Evolutionary conservation across 495 filamentous ascomycete genomes (phyloP).

Genomic region (Apiosordaria backusii): DNA sequence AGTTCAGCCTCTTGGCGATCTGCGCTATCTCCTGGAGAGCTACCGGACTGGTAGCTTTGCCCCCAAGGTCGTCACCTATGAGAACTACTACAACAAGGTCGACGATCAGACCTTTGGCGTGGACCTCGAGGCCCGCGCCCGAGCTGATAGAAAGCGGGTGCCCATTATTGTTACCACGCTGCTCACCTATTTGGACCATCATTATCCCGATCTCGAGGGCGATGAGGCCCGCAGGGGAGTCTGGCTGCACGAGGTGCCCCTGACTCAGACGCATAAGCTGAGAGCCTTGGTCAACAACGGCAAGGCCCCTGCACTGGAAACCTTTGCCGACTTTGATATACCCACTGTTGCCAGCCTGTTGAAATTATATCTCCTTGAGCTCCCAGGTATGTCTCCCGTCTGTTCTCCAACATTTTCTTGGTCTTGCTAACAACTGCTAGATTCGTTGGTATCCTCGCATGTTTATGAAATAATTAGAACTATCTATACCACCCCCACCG

Average conservation of each 20-base stretch:
- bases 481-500: slow-evolving; percentile 83
- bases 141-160: slow-evolving; percentile 92
- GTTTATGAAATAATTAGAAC: slow-evolving; percentile 99
- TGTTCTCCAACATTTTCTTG: neutral
- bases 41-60: slow-evolving; percentile 92
- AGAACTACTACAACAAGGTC: slow-evolving; percentile 98
- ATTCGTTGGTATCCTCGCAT: slow-evolving; percentile 95
- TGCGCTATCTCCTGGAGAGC: slow-evolving; percentile 95
- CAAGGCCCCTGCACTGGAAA: slow-evolving; percentile 70
- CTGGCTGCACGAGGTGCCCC: slow-evolving; percentile 89
- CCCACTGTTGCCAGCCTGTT: slow-evolving; percentile 89
- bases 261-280: slow-evolving; percentile 80
- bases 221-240: slow-evolving; percentile 90
- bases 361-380: slow-evolving; percentile 93
- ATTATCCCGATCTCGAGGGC: slow-evolving; percentile 96
- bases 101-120: slow-evolving; percentile 98
- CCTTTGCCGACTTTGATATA: slow-evolving; percentile 82
- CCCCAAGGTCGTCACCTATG: slow-evolving; percentile 88
- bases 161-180: slow-evolving; percentile 89
- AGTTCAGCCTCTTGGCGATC: slow-evolving; percentile 84
- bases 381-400: slow-evolving; percentile 65
- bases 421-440: slow-evolving; percentile 41
- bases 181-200: slow-evolving; percentile 89
- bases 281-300: slow-evolving; percentile 82
- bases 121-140: slow-evolving; percentile 88